Evolutionary conservation across 805 yeast genomes (phyloP), one percentile per base, ranked within the genome.

Genomic region (Cyberlindnera meyerae): DNA sequence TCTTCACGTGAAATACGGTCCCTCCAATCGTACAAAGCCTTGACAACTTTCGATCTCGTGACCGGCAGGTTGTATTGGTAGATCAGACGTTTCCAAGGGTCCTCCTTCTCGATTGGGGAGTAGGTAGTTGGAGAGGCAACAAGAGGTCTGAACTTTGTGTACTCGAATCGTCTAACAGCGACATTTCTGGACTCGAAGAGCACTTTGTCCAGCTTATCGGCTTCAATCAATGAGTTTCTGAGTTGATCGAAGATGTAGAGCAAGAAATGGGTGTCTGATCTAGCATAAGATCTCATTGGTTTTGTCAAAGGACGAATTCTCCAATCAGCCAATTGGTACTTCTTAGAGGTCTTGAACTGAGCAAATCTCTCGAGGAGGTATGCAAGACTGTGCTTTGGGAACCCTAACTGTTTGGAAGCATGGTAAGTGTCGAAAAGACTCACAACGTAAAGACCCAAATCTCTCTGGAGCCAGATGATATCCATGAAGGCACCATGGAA

Each of bases 401-500:
- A 72, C 0, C 84, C 84, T n/a, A 93, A 64, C 12, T 74, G 76
- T 43, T 75, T 77, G 0, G 96, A 77, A 0, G 98, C 98, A 62
- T 82, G 89, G 57, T 73, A 90, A 0, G 98, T 93, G 60, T 93
- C 99, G 58, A 93, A 90, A 20, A 93, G 61, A 29, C 89, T 73
- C 5, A 93, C 98, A 6, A 93, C 64, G 52, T 93, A 93, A 8
- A 93, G 60, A 0, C 99, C 99, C 38, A 93, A 69, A 55, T 93
- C 98, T 45, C 97, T 70, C 63, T 93, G 99, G 24, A 93, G 66
- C 99, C 99, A 93, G 30, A 87, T 79, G 4, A 93, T 83, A 66
- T 93, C 99, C 95, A 87, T 88, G 49, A 77, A 80, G 0, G 98
- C 96, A 43, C 99, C 99, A 58, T 93, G 99, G 47, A 93, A 77